These are phyloP conservation scores for Aspergillus cavernicola DNA, from an alignment of 495 filamentous ascomycete genomes.

Conservation along the genomic window DNA sequence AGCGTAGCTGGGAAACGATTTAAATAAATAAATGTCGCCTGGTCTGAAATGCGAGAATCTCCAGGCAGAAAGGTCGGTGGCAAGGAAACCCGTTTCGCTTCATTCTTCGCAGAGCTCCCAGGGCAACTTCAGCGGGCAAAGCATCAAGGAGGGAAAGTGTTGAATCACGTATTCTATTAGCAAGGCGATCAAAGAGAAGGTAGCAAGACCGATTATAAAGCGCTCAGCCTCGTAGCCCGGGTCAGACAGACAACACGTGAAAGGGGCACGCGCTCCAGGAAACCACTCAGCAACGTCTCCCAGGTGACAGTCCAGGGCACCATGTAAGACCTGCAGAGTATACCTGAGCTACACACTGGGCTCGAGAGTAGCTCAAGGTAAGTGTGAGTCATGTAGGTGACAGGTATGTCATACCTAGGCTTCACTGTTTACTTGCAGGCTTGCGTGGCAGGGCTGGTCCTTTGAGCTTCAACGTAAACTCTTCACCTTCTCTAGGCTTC, in stretches of 20 bases:
- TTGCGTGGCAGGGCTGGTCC: not conserved
- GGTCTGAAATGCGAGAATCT: no score
- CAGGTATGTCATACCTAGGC: not conserved
- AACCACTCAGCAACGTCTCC: conserved; percentile 3
- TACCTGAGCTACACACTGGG: no score
- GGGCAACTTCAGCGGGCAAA: not conserved
- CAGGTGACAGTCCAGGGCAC: conserved; percentile 9
- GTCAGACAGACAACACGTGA: conserved; percentile 20
- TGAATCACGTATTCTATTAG: not conserved
- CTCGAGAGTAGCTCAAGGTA: no score
- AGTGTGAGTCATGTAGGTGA: not conserved
- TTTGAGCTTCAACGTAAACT: not conserved
- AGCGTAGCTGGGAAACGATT: not conserved
- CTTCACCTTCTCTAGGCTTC: not conserved
- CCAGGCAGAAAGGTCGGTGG: not conserved
- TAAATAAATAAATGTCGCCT: no score
- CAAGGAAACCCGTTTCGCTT: not conserved
- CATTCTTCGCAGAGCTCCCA: conserved; percentile 12
- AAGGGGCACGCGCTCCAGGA: conserved; percentile 18
- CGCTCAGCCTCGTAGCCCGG: conserved; percentile 12
- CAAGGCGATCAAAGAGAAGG: not conserved
- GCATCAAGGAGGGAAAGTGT: not conserved
- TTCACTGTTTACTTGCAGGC: not conserved
- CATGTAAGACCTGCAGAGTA: not conserved
- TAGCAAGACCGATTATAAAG: conserved; percentile 9